Base-by-base conservation (phyloP, 352 stramenopile genomes). In the Pythium brachiatum region DNA sequence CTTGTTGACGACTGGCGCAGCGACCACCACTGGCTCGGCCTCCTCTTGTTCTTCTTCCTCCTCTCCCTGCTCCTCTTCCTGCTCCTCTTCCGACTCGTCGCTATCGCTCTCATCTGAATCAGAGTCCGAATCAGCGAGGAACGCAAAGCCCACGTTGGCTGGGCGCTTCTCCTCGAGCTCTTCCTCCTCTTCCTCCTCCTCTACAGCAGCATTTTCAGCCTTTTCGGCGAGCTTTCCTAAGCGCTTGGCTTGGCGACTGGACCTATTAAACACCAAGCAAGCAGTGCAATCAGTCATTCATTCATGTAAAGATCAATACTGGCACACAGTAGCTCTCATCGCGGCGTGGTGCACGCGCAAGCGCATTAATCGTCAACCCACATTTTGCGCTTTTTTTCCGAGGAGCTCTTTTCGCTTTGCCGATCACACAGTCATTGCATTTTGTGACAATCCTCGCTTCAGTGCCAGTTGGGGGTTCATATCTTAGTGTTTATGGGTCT, bases 191-290 rank as follows among this genome's bases (percentile, higher is more conserved):
- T 64, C 54, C 11, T 81, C 74, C 38, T 77, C 68, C 2, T 76
- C 67, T 31, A 59, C 69, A 7, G 36, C 64, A 15, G 20, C 43
- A 9, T 63, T 46, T 12, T 57, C 54, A 18, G 56, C 51, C 68
- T 86, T 74, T 46, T 72, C 73, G 13, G 76, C 70, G 29, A 88
- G 69, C 62, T 78, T 81, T 26, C 69, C 68, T 39, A 86, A 38
- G 23, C 86, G 79, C 52, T 92, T 91, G 8, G 79, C 83, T 75
- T 95, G 86, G 52, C 86, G 80, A 15, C 81, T 81, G 60, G 86
- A 95, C 86, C 86, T 95, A 26, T 27, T 47, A 1, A 20, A 27
- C 8, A 27, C 16, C n/a, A 27, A 20, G 15, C 18, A 25, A 46
- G 5, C 6, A 27, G 39, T 18, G 9, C 39, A 12, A 13, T 47